phyloP scores from a whole-genome alignment of 139 green algal genomes.

The Tetradesmus lagerheimii region DNA sequence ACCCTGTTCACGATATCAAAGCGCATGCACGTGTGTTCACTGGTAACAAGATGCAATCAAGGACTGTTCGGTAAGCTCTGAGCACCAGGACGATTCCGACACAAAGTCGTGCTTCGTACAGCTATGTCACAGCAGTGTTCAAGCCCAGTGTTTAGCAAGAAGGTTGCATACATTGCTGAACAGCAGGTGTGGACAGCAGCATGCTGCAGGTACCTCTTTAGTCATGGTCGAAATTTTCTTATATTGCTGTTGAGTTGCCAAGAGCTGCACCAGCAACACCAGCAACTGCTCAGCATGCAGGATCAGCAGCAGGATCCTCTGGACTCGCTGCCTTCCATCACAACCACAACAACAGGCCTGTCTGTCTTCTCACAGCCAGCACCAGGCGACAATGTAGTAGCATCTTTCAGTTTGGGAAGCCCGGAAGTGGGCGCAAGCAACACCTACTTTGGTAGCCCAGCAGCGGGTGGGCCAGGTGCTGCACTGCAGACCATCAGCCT shows the following conservation, averaged over 20 bases:
- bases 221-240: too few species aligned
- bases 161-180: neutral
- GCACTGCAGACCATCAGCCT: neutral
- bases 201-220: too few species aligned
- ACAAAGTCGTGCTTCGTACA: neutral
- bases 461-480: neutral
- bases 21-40: neutral
- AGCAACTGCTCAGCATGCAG: neutral
- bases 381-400: neutral
- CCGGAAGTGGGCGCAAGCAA: neutral
- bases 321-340: neutral
- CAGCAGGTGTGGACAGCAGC: neutral
- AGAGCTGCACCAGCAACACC: neutral
- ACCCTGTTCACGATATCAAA: neutral
- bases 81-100: neutral
- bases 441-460: neutral
- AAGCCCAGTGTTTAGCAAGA: neutral
- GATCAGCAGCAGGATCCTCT: neutral
- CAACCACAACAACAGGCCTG: neutral
- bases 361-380: neutral
- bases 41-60: neutral
- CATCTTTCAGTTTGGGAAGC: neutral
- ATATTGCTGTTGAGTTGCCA: neutral
- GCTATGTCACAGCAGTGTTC: conserved; percentile 1
- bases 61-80: neutral